phyloP scores from a whole-genome alignment of 352 stramenopile species.

The Pythium diclinum region DNA sequence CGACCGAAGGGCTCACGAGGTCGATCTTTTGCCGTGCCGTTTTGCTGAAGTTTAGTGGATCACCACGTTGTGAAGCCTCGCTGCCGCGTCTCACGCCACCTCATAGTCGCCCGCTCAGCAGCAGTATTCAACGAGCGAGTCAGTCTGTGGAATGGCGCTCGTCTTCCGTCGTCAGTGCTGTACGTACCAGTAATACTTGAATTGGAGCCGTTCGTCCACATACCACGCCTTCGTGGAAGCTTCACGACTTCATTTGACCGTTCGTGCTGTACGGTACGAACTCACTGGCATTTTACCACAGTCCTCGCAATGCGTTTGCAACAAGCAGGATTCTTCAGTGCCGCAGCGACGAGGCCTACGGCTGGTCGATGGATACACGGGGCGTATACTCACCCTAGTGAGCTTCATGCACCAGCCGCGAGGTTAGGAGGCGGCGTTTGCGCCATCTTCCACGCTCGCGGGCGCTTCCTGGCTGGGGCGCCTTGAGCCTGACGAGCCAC shows the following conservation, averaged over 20 bases:
- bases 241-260: too few relatives aligned
- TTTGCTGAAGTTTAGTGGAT: slow-evolving; percentile 5
- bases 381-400: too few relatives aligned
- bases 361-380: too few relatives aligned
- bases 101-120: background rate
- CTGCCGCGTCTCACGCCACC: background rate
- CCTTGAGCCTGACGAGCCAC: background rate
- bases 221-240: too few relatives aligned
- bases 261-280: too few relatives aligned
- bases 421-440: background rate
- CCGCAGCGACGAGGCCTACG: too few relatives aligned
- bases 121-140: background rate
- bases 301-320: too few relatives aligned
- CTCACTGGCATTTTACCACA: too few relatives aligned
- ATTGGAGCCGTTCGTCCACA: too few relatives aligned
- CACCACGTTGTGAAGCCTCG: too few relatives aligned
- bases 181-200: background rate
- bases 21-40: background rate
- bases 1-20: background rate
- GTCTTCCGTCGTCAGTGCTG: background rate
- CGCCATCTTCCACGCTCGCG: background rate
- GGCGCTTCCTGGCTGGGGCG: too few relatives aligned
- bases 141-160: background rate
- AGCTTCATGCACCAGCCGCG: background rate
- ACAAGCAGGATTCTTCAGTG: too few relatives aligned